Evolutionary conservation across 2,329 filamentous ascomycete genomes (phyloP), one percentile per base, ranked within the genome.

Genomic region (Thelonectria blattea): DNA sequence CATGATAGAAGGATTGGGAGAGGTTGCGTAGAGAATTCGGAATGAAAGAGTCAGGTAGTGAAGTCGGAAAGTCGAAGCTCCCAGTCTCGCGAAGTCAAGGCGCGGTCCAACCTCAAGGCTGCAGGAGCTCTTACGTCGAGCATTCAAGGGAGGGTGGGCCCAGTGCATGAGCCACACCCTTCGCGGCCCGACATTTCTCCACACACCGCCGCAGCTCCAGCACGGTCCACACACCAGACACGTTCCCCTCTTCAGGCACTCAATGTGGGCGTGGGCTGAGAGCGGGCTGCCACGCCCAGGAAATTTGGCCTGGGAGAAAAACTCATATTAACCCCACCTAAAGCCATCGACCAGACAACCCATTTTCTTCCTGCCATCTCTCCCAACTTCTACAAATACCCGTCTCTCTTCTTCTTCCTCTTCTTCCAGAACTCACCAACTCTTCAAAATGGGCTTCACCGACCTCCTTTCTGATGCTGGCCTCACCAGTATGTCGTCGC

Each of bases 391-490:
- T 69, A 70, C 65, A 71, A 68, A 69, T 67, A 70, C 66, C 68
- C 61, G 60, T 61, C 65, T 52, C 61, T 43, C 59, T 68, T 60
- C 57, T 60, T 46, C 62, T 50, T 64, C 53, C 67, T 64, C 64
- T 59, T 56, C 69, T 58, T 64, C 65, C 55, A 55, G 50, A 64
- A 64, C 56, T 72, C 65, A 65, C 22, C 61, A 64, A 71, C 67
- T 69, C 65, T 72, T 72, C 75, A 85, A 74, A 72, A 91, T 91
- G 88, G 88, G 88, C 78, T 90, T 90, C 84, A 80, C 83, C 77
- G 87, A 90, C 77, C 81, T 91, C 72, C 75, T 87, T 72, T 83
- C 85, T 76, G 87, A 89, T 76, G 80, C 86, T 80, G 88, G 88
- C 76, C 80, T 88, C 71, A 66, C 73, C 74, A 73, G 75, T 77